A percentile compares a stretch with the other conserved stretches of the same genome.
phyloP scores from a whole-genome alignment of 176 grass and related monocot genomes.

The Oryza brachyantha region DNA sequence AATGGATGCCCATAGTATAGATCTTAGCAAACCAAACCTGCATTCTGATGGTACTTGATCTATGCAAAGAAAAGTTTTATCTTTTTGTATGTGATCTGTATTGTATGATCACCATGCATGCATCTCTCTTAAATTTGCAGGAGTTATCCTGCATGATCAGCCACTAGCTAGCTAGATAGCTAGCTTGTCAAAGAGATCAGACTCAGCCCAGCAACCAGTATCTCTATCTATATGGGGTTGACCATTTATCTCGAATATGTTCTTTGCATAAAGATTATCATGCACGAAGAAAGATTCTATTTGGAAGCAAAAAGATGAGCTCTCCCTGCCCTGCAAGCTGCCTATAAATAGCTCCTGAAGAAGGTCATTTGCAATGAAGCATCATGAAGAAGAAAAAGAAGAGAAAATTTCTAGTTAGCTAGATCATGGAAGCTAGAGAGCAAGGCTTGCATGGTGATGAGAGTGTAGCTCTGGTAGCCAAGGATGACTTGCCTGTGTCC shows the following conservation, averaged over 20 bases:
- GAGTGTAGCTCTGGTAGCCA: slow-evolving; percentile 5
- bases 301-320: neutral
- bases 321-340: neutral
- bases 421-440: neutral
- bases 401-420: neutral
- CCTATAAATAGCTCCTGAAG: neutral
- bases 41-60: neutral
- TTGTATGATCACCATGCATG: neutral
- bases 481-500: slow-evolving; percentile 30
- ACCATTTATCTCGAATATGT: slow-evolving; percentile 42
- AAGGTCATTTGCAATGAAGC: neutral
- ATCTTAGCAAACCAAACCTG: neutral
- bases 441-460: slow-evolving; percentile 1
- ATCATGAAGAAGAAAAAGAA: neutral
- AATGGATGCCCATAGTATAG: neutral
- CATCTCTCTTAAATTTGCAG: neutral
- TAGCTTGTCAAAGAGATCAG: neutral
- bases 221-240: neutral
- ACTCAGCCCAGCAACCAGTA: neutral
- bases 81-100: neutral
- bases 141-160: neutral
- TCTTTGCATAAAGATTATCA: neutral
- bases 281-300: slow-evolving; percentile 17
- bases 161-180: neutral
- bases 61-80: neutral